These are phyloP conservation scores for Pythium vanterpoolii DNA, from an alignment of 352 stramenopile species.

Conservation along the genomic window DNA sequence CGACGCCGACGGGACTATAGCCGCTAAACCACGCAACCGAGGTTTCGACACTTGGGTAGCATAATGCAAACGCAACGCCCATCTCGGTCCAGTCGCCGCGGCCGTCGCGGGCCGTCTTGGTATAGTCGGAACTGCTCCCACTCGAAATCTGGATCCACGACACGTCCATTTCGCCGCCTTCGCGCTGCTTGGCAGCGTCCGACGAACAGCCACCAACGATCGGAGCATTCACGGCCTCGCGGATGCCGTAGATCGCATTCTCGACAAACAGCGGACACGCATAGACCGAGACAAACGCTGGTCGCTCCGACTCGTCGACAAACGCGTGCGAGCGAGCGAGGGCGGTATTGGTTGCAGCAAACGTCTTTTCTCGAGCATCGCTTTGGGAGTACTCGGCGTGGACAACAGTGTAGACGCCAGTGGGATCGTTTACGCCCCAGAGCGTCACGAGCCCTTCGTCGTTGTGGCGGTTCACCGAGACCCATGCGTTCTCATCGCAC, in stretches of 20 bases:
- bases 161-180: constrained; percentile 54
- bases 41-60: constrained; percentile 83
- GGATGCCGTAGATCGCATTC: constrained; percentile 78
- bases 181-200: constrained; percentile 65
- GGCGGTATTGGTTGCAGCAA: constrained; percentile 64
- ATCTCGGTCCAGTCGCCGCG: constrained; percentile 80
- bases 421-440: constrained; percentile 83
- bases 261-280: constrained; percentile 81
- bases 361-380: constrained; percentile 75
- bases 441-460: constrained; percentile 78
- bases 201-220: constrained; percentile 85
- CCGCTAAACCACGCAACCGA: constrained; percentile 87
- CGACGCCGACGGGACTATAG: constrained; percentile 71
- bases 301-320: constrained; percentile 65
- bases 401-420: constrained; percentile 79
- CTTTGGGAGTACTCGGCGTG: constrained; percentile 79
- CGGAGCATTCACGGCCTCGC: constrained; percentile 71
- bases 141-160: constrained; percentile 89
- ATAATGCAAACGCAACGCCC: constrained; percentile 78
- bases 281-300: constrained; percentile 78
- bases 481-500: constrained; percentile 86
- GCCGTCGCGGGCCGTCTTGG: constrained; percentile 67
- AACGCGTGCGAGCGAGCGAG: constrained; percentile 48
- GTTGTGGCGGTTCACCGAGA: constrained; percentile 84
- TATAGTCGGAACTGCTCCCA: constrained; percentile 75